A percentile compares a stretch with the other conserved stretches of the same genome.
phyloP scores from a whole-genome alignment of 2,329 filamentous ascomycete species.

The Trichophyton schoenleinii region DNA sequence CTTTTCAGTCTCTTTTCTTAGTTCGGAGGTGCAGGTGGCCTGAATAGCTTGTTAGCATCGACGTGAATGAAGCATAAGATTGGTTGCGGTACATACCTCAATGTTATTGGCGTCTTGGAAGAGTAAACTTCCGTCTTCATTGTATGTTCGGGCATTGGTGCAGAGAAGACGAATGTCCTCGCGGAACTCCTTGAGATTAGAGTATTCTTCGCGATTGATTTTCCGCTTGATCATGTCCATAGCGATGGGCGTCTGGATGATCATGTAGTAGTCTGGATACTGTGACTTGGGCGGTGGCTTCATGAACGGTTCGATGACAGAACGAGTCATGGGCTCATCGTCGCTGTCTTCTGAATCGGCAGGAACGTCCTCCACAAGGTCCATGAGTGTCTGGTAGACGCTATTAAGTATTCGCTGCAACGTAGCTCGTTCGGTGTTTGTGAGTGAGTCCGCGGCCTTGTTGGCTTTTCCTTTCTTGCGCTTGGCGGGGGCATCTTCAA shows the following conservation, averaged over 20 bases:
- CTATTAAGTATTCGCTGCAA: conserved; percentile 67
- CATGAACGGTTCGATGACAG: conserved; percentile 88
- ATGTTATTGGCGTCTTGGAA: conserved; percentile 89
- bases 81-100: conserved; percentile 52
- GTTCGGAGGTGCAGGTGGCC: conserved; percentile 40
- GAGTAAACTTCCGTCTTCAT: conserved; percentile 85
- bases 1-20: conserved; percentile 43
- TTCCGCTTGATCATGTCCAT: conserved; percentile 92
- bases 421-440: conserved; percentile 56
- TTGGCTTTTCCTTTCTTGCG: conserved; percentile 58
- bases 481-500: conserved; percentile 65
- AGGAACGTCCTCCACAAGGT: conserved; percentile 61
- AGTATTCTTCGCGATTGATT: conserved; percentile 94
- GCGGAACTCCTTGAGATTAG: conserved; percentile 63
- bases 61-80: conserved; percentile 6
- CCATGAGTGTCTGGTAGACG: conserved; percentile 70
- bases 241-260: conserved; percentile 85
- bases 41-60: conserved; percentile 15
- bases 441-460: conserved; percentile 54
- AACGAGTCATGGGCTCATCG: conserved; percentile 49
- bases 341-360: conserved; percentile 41
- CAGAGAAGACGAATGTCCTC: conserved; percentile 75
- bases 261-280: conserved; percentile 88
- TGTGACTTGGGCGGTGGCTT: conserved; percentile 78
- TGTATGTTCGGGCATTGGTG: conserved; percentile 86